Conservation (phyloP, 1,284 basidiomycete species). For the Entoloma clypeatum region DNA sequence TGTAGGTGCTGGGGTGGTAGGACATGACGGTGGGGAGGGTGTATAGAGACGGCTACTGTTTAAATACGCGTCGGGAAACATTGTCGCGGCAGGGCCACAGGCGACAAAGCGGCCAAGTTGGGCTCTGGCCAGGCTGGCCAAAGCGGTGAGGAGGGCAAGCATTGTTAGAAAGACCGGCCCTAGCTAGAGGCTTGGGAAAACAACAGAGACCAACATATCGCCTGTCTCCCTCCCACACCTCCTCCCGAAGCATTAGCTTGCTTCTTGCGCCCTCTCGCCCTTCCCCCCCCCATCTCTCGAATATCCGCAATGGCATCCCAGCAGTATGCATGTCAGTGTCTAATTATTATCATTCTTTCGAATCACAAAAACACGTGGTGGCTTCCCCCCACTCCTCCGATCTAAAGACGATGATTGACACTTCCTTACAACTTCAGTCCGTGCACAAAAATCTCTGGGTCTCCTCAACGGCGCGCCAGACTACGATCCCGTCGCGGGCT, state of each 20-base stretch:
- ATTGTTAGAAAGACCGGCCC: constrained; percentile 12
- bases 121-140: no score
- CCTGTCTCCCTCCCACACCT: constrained; percentile 21
- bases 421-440: constrained; percentile 50
- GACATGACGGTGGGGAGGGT: background rate
- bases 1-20: no score
- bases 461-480: constrained; percentile 80
- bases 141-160: background rate
- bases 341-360: constrained; percentile 11
- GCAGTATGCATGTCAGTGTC: constrained; percentile 75
- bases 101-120: background rate
- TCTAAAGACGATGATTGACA: constrained; percentile 13
- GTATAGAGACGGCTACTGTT: no score
- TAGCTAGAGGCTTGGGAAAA: constrained; percentile 13
- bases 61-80: no score
- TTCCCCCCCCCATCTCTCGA: constrained; percentile 33
- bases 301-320: constrained; percentile 57
- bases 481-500: constrained; percentile 66
- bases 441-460: constrained; percentile 90
- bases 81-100: background rate
- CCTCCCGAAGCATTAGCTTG: constrained; percentile 74
- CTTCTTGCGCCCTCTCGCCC: constrained; percentile 44
- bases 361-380: constrained; percentile 11
- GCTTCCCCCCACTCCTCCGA: constrained; percentile 1
- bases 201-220: constrained; percentile 15